Evolutionary conservation across 202 grass and related monocot species (phyloP).

Genomic region (Hordeum pubiflorum): DNA sequence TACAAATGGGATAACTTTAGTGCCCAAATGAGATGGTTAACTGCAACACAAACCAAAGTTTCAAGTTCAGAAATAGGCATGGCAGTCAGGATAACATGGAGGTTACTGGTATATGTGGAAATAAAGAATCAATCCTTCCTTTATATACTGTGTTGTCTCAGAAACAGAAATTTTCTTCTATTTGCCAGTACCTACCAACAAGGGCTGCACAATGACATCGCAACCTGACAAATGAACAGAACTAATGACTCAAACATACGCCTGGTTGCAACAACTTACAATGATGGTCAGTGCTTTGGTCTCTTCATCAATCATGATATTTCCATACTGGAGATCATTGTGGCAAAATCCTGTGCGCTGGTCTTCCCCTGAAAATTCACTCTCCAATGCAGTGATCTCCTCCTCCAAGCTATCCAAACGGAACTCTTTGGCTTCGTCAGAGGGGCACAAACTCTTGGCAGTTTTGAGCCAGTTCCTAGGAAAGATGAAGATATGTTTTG

Average conservation of each 20-base stretch:
- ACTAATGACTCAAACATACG: background rate
- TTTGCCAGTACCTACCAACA: background rate
- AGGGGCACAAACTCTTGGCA: slow-evolving; percentile 50
- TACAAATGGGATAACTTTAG: background rate
- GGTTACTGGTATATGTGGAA: background rate
- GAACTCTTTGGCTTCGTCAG: slow-evolving; percentile 55
- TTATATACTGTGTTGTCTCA: background rate
- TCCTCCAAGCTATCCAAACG: slow-evolving; percentile 54
- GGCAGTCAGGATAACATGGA: background rate
- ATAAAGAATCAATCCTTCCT: background rate
- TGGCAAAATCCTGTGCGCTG: slow-evolving; percentile 76
- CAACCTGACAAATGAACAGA: background rate
- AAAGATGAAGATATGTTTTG: background rate
- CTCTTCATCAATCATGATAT: slow-evolving; percentile 96
- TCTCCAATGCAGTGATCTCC: slow-evolving; percentile 58
- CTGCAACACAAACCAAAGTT: background rate
- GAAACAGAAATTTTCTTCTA: background rate
- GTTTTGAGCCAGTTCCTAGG: slow-evolving; percentile 64
- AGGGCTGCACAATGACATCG: background rate
- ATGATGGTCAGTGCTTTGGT: slow-evolving; percentile 64
- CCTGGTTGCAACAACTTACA: slow-evolving; percentile 40
- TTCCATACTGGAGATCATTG: slow-evolving; percentile 95
- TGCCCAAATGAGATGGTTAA: background rate
- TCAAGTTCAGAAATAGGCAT: slow-evolving; percentile 7
- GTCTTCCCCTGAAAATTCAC: slow-evolving; percentile 32